Conservation (phyloP, 2,329 filamentous ascomycete genomes). For the Alternaria brassicicola region DNA sequence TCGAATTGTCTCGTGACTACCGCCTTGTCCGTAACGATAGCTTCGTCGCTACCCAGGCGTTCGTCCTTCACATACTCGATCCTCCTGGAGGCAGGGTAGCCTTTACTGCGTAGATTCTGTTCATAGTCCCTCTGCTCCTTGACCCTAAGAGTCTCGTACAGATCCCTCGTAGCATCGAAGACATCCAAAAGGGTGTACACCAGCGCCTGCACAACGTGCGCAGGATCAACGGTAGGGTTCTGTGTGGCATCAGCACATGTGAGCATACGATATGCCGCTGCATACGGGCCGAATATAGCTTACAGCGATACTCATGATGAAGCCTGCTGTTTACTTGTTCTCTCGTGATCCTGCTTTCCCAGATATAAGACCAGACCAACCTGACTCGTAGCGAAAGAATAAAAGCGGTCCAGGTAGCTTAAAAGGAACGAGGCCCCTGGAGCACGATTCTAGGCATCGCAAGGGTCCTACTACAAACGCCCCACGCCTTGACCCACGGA, state of each 20-base stretch:
- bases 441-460: slow-evolving; percentile 19
- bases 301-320: slow-evolving; percentile 36
- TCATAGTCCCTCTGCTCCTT: slow-evolving; percentile 46
- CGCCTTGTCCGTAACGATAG: slow-evolving; percentile 41
- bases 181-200: slow-evolving; percentile 42
- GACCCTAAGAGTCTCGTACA: slow-evolving; percentile 36
- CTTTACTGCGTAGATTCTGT: slow-evolving; percentile 33
- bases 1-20: slow-evolving; percentile 41
- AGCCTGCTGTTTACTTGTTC: slow-evolving; percentile 6
- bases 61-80: slow-evolving; percentile 38
- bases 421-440: slow-evolving; percentile 3
- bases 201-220: slow-evolving; percentile 40
- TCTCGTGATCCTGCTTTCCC: slow-evolving; percentile 13
- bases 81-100: slow-evolving; percentile 36
- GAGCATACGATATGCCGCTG: not conserved
- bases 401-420: slow-evolving; percentile 14
- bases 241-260: slow-evolving; percentile 20
- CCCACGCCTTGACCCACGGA: slow-evolving; percentile 25
- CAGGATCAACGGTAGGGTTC: slow-evolving; percentile 34
- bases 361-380: slow-evolving; percentile 15
- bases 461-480: slow-evolving; percentile 15
- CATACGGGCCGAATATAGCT: slow-evolving; percentile 13
- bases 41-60: slow-evolving; percentile 31
- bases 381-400: slow-evolving; percentile 25
- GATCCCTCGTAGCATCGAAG: slow-evolving; percentile 45